Percentiles rank a stretch among this genome's conserved stretches.
phyloP scores from a whole-genome alignment of 164 flowering plant genomes.

The Magnolia changhungtana region DNA sequence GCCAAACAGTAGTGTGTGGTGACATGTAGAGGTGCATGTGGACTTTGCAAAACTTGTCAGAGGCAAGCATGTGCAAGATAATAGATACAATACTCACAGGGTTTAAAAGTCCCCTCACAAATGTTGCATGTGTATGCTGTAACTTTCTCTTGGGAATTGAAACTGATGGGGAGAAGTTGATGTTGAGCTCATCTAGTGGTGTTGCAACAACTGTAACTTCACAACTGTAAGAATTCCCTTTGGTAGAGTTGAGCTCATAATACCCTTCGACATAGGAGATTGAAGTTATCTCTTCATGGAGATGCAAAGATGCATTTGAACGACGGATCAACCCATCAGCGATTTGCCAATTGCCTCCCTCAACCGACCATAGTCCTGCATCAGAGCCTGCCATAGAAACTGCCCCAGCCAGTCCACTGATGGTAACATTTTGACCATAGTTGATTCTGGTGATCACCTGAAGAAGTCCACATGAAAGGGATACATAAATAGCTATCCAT shows the following conservation, averaged over 20 bases:
- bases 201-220: constrained; percentile 73
- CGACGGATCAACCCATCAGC: constrained; percentile 71
- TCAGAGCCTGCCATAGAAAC: constrained; percentile 95
- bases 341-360: constrained; percentile 96
- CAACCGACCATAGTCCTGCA: constrained; percentile 79
- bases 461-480: not conserved
- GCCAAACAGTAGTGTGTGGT: too few relatives aligned
- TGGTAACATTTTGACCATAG: constrained; percentile 83
- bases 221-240: constrained; percentile 72
- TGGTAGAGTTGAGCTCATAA: constrained; percentile 76
- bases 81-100: constrained; percentile 52
- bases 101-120: constrained; percentile 77
- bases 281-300: constrained; percentile 73
- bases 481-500: not conserved
- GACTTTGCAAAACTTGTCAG: too few relatives aligned
- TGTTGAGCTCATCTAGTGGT: constrained; percentile 77
- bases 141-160: constrained; percentile 67
- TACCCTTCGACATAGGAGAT: constrained; percentile 44
- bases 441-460: constrained; percentile 97
- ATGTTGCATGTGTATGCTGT: constrained; percentile 87
- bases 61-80: not conserved
- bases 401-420: constrained; percentile 95
- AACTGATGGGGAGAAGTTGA: constrained; percentile 58
- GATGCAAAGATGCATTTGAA: constrained; percentile 69
- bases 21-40: too few relatives aligned